These are phyloP conservation scores for Starmerella sp. DNA, from an alignment of 805 yeast species.

Conservation along the genomic window DNA sequence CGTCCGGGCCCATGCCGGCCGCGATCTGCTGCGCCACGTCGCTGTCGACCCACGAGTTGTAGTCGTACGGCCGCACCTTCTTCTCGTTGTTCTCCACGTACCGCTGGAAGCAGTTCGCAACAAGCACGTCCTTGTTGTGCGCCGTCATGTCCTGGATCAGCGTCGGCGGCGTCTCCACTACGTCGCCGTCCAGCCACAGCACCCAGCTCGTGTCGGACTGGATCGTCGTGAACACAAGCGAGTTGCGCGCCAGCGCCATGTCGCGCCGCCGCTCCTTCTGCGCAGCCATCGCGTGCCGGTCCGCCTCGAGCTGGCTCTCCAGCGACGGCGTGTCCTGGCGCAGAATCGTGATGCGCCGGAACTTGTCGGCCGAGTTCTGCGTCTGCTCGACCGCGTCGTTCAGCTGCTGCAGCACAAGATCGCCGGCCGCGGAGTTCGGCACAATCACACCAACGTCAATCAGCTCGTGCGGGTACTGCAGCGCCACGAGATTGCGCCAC, in stretches of 20 bases:
- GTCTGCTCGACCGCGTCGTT: conserved; percentile 64
- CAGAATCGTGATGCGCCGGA: conserved; percentile 72
- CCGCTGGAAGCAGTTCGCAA: conserved; percentile 90
- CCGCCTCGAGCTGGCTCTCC: conserved; percentile 66
- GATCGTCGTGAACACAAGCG: conserved; percentile 74
- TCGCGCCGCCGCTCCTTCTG: conserved; percentile 81
- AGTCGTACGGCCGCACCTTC: conserved; percentile 80
- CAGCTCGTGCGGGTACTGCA: conserved; percentile 74
- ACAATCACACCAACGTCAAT: conserved; percentile 85
- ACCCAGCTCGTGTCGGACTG: conserved; percentile 92
- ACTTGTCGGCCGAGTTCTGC: conserved; percentile 53
- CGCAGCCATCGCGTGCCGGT: conserved; percentile 74
- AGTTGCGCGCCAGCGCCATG: conserved; percentile 93
- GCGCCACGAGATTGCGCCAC: conserved; percentile 69
- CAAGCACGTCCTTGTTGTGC: conserved; percentile 76
- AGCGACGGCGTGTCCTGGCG: conserved; percentile 78
- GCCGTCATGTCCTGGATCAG: conserved; percentile 76
- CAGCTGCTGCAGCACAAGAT: conserved; percentile 55
- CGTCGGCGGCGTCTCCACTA: conserved; percentile 74
- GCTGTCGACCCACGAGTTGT: conserved; percentile 72
- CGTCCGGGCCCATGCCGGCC: conserved; percentile 63
- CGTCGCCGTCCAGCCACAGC: conserved; percentile 91
- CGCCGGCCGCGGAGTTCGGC: conserved; percentile 77
- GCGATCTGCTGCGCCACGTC: conserved; percentile 75
- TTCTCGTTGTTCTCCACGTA: conserved; percentile 49